Conservation (phyloP, 768 basidiomycete genomes). For the Nidularia pulvinata region DNA sequence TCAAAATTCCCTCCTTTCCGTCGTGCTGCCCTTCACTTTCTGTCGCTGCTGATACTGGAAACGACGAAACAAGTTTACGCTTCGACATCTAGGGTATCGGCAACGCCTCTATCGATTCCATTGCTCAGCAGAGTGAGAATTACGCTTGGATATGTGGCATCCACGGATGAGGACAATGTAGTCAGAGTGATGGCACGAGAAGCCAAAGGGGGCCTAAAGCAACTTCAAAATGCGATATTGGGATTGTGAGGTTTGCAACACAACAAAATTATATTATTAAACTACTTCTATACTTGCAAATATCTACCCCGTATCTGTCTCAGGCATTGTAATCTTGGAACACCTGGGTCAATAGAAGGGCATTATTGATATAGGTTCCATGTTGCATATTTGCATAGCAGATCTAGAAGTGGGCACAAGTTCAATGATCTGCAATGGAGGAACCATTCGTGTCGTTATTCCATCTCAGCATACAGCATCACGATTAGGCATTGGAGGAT, state of each 20-base stretch:
- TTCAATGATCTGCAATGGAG: conserved; percentile 15
- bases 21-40: conserved; percentile 85
- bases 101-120: conserved; percentile 25
- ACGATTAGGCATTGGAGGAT: conserved; percentile 12
- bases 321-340: conserved; percentile 60
- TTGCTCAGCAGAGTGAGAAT: conserved; percentile 50
- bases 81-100: conserved; percentile 7
- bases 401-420: conserved; percentile 10
- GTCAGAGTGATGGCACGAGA: conserved; percentile 81
- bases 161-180: conserved; percentile 70
- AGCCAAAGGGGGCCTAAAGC: conserved; percentile 50
- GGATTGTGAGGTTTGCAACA: conserved; percentile 22
- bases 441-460: conserved; percentile 11
- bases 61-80: conserved; percentile 53
- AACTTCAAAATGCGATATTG: conserved; percentile 45
- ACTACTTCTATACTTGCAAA: conserved; percentile 3
- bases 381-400: conserved; percentile 12
- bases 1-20: conserved; percentile 79
- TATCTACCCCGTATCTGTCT: conserved; percentile 95
- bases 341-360: conserved; percentile 87
- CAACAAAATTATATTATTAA: background rate
- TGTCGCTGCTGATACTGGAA: conserved; percentile 68
- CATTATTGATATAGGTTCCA: conserved; percentile 56
- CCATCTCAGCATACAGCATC: background rate
- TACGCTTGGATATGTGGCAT: conserved; percentile 68